Conservation (phyloP, 345 rosid genomes). For the Brassica incana region DNA sequence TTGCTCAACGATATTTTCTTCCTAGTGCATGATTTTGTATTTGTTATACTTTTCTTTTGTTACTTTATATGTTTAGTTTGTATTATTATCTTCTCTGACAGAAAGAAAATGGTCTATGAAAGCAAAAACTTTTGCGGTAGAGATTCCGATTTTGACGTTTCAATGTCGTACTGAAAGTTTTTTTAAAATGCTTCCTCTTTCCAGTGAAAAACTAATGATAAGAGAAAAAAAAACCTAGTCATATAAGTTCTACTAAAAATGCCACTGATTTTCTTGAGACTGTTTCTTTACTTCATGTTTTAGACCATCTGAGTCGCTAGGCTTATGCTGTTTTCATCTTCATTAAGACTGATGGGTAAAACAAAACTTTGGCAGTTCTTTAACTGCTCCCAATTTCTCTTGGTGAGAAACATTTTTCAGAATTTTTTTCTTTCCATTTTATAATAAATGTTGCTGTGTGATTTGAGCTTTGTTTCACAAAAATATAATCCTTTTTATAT, state of each 20-base stretch:
- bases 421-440: not conserved
- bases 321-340: slow-evolving; percentile 5
- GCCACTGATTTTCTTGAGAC: slow-evolving; percentile 21
- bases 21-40: slow-evolving; percentile 19
- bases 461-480: not conserved
- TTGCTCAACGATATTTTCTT: slow-evolving; percentile 12
- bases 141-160: slow-evolving; percentile 77
- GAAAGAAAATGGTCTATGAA: slow-evolving; percentile 44
- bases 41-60: slow-evolving; percentile 26
- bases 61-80: slow-evolving; percentile 13
- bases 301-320: slow-evolving; percentile 1
- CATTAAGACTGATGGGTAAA: slow-evolving; percentile 17
- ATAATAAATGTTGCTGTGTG: not conserved
- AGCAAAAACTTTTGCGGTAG: slow-evolving; percentile 44
- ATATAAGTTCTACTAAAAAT: slow-evolving; percentile 29
- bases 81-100: slow-evolving; percentile 38
- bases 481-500: not conserved
- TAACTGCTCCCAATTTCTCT: slow-evolving; percentile 17
- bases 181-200: slow-evolving; percentile 25
- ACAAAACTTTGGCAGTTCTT: slow-evolving; percentile 13
- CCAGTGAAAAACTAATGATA: slow-evolving; percentile 28
- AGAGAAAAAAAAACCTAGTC: slow-evolving; percentile 33
- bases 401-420: not conserved
- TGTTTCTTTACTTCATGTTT: slow-evolving; percentile 10
- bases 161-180: slow-evolving; percentile 50